These are phyloP conservation scores for Zizania palustris DNA, from an alignment of 202 grass and related monocot species.

Conservation along the genomic window DNA sequence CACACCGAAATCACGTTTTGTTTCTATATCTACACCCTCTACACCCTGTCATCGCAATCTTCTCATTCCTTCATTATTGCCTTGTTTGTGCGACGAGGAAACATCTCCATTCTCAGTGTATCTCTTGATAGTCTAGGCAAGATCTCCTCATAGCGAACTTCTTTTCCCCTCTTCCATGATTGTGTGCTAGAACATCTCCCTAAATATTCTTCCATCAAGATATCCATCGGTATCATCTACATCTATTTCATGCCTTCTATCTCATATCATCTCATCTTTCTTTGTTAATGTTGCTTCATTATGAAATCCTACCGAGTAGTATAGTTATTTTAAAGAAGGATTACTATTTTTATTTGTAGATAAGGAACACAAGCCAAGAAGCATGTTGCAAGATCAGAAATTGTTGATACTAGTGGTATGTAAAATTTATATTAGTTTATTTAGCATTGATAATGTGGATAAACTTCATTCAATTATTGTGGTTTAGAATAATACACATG, in stretches of 20 bases:
- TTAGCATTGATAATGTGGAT: not conserved
- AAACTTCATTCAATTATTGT: not conserved
- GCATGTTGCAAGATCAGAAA: not conserved
- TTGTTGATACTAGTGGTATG: not conserved
- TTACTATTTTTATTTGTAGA: not conserved
- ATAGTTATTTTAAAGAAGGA: not conserved
- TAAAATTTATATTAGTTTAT: not conserved
- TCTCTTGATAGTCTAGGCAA: not conserved
- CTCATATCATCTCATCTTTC: not conserved
- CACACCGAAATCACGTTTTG: not conserved
- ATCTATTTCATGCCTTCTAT: not conserved
- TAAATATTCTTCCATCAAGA: not conserved
- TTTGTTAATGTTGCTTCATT: not conserved
- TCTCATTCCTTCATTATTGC: not conserved
- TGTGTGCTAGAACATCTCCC: not conserved
- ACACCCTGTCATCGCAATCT: not conserved
- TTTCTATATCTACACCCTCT: not conserved
- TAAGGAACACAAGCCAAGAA: not conserved
- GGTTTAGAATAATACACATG: not conserved
- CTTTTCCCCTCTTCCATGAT: not conserved
- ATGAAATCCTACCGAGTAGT: not conserved
- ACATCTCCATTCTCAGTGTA: not conserved
- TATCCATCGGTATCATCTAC: not conserved
- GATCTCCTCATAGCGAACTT: not conserved
- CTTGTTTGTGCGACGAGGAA: not conserved